Evolutionary conservation across 1,284 basidiomycete genomes (phyloP).

Genomic region (Coniophora puteana): DNA sequence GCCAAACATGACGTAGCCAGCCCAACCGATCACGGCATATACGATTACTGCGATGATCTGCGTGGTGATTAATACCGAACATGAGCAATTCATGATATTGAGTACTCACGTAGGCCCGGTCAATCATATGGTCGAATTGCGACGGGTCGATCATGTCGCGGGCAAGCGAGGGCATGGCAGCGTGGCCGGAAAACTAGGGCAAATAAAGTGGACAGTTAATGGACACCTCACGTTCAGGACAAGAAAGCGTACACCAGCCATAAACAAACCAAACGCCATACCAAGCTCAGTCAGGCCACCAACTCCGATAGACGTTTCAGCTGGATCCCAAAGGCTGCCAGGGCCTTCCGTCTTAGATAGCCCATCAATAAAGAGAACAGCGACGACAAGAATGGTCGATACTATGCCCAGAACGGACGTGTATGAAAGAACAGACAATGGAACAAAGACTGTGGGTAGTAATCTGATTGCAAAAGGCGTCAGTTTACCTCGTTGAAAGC

Average conservation of each 20-base stretch:
- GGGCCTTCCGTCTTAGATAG: conserved; percentile 75
- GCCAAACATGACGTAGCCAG: conserved; percentile 94
- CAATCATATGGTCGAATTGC: conserved; percentile 81
- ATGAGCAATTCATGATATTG: neutral
- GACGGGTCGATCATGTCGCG: conserved; percentile 87
- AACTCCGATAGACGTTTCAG: conserved; percentile 63
- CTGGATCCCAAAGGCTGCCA: conserved; percentile 79
- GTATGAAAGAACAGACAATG: conserved; percentile 80
- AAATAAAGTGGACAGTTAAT: neutral
- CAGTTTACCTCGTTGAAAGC: neutral
- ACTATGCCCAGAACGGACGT: conserved; percentile 83
- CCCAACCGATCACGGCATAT: conserved; percentile 78
- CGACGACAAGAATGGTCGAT: conserved; percentile 74
- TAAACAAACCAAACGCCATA: conserved; percentile 83
- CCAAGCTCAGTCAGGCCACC: conserved; percentile 61
- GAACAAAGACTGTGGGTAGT: conserved; percentile 81
- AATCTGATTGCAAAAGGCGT: conserved; percentile 41
- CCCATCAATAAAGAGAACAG: conserved; percentile 85
- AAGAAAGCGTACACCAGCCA: conserved; percentile 76
- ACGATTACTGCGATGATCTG: conserved; percentile 76
- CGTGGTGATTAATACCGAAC: conserved; percentile 7
- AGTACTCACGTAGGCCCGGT: conserved; percentile 71
- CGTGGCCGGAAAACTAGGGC: conserved; percentile 83
- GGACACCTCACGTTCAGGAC: neutral
- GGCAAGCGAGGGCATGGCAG: conserved; percentile 87